Conservation (phyloP, 257 asterid genomes). For the Solanum sparsipilum region DNA sequence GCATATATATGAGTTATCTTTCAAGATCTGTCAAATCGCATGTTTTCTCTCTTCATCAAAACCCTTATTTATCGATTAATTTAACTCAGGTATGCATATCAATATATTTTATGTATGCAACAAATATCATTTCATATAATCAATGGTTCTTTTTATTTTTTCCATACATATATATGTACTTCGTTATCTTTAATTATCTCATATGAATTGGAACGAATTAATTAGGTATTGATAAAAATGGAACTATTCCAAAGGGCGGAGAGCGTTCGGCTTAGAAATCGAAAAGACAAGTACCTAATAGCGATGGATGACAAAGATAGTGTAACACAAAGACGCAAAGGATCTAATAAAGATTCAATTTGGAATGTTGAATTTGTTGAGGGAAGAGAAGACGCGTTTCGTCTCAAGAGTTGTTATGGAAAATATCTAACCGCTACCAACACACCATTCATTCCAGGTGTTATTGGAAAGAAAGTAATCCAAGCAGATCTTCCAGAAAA, state of each 20-base stretch:
- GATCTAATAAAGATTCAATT: conserved; percentile 22
- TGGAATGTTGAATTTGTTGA: conserved; percentile 44
- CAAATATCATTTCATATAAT: neutral
- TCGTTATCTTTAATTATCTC: neutral
- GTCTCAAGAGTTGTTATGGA: conserved; percentile 52
- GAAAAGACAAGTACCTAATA: conserved; percentile 42
- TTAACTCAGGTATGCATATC: neutral
- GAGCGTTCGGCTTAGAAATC: conserved; percentile 36
- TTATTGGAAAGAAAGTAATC: conserved; percentile 35
- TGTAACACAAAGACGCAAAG: conserved; percentile 37
- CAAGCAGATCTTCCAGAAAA: conserved; percentile 29
- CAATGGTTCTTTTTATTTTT: neutral
- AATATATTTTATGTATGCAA: neutral
- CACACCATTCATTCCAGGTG: conserved; percentile 39
- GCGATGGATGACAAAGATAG: conserved; percentile 46
- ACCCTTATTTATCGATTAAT: neutral
- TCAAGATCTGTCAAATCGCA: neutral
- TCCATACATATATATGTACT: neutral
- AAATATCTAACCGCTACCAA: conserved; percentile 60
- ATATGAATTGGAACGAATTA: neutral
- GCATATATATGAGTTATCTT: neutral
- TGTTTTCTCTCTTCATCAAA: neutral
- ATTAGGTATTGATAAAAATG: conserved; percentile 17
- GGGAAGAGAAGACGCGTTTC: conserved; percentile 19
- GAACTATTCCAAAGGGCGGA: conserved; percentile 49